A percentile compares a stretch with the other conserved stretches of the same genome.
Evolutionary conservation across 345 rosid species (phyloP).

Genomic region (Populus nigra): DNA sequence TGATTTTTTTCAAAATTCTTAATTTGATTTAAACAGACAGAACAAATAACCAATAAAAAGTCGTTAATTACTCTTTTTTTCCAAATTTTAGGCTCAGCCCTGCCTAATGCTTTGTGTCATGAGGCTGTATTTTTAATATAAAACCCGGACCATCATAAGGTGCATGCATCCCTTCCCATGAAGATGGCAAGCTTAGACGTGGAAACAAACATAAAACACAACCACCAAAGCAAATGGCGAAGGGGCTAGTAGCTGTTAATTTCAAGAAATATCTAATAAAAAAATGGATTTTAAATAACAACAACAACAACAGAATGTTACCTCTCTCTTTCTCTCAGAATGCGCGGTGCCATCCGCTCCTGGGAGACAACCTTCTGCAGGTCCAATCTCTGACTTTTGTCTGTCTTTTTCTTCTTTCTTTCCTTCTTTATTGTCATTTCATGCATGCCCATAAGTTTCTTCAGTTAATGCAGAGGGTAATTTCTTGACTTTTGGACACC

Average conservation of each 20-base stretch:
- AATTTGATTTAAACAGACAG: no score
- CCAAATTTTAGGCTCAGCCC: no score
- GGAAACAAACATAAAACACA: conserved; percentile 20
- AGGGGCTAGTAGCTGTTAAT: not conserved
- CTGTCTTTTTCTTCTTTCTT: conserved; percentile 10
- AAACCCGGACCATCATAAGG: not conserved
- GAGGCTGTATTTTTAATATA: no score
- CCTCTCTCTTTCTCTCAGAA: conserved; percentile 10
- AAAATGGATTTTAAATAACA: not conserved
- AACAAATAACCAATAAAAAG: no score
- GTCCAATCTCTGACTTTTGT: conserved; percentile 27
- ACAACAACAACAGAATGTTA: conserved; percentile 12
- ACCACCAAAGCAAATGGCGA: conserved; percentile 25
- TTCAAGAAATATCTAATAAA: conserved; percentile 8
- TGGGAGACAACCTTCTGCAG: conserved; percentile 22
- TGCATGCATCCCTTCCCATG: not conserved
- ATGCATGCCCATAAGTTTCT: not conserved
- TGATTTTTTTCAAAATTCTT: no score
- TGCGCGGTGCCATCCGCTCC: conserved; percentile 15
- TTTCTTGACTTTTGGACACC: conserved; percentile 10
- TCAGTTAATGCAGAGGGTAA: not conserved
- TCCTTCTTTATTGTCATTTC: not conserved
- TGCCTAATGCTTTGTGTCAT: no score
- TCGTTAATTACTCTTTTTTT: no score
- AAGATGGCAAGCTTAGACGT: not conserved